Percentiles rank a stretch among this genome's conserved stretches.
These are phyloP conservation scores for Omphalotus olearius DNA, from an alignment of 1,284 basidiomycete species.

Conservation along the genomic window DNA sequence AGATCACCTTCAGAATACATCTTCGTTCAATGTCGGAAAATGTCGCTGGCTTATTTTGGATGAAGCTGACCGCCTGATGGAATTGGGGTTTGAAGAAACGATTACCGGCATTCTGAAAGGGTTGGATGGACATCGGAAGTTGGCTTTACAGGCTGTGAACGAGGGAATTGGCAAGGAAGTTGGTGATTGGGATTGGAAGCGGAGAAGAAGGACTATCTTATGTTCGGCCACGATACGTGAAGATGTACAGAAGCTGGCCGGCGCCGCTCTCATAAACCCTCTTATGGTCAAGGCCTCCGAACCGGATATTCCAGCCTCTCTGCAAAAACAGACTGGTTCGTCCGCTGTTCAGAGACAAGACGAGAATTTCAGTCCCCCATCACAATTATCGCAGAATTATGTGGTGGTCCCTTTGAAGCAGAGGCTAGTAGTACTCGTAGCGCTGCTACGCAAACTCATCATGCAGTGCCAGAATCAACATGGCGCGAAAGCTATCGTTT, in stretches of 20 bases:
- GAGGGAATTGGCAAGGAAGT: slow-evolving; percentile 71
- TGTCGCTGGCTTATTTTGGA: slow-evolving; percentile 96
- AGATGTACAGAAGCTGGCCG: slow-evolving; percentile 91
- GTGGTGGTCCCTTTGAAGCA: slow-evolving; percentile 92
- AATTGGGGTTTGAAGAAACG: slow-evolving; percentile 94
- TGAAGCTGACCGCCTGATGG: slow-evolving; percentile 96
- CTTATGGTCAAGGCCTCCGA: slow-evolving; percentile 70
- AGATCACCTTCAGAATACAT: slow-evolving; percentile 92
- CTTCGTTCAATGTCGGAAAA: slow-evolving; percentile 88
- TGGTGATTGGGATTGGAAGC: slow-evolving; percentile 84
- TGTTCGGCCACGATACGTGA: slow-evolving; percentile 97
- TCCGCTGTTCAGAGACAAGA: slow-evolving; percentile 18
- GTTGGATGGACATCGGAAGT: slow-evolving; percentile 73
- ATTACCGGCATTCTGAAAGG: slow-evolving; percentile 86
- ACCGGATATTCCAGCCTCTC: slow-evolving; percentile 29
- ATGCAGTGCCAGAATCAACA: slow-evolving; percentile 48
- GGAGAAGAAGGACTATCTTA: slow-evolving; percentile 77
- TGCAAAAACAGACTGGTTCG: slow-evolving; percentile 13
- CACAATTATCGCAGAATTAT: slow-evolving; percentile 93
- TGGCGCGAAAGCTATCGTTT: slow-evolving; percentile 83
- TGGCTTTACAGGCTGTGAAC: slow-evolving; percentile 68
- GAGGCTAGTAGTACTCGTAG: slow-evolving; percentile 86
- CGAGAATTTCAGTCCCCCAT: slow-evolving; percentile 87
- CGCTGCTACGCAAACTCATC: slow-evolving; percentile 77
- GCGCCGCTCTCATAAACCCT: slow-evolving; percentile 70